phyloP scores from a whole-genome alignment of 129 eudicot genomes.

The Oenanthe sinensis region DNA sequence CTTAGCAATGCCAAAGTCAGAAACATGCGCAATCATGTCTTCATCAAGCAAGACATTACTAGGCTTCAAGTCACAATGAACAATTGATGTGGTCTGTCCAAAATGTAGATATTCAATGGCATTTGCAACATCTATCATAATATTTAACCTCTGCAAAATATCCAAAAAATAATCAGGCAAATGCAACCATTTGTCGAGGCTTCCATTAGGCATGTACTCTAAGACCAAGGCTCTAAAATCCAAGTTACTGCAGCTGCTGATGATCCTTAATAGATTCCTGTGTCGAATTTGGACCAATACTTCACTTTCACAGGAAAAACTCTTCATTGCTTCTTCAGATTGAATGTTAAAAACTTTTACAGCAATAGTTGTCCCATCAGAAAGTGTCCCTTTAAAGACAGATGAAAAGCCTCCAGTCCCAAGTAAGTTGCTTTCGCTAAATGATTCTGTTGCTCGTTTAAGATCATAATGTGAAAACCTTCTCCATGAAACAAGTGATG shows the following conservation, averaged over 20 bases:
- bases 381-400: conserved; percentile 8
- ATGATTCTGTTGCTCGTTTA: conserved; percentile 6
- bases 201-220: conserved; percentile 27
- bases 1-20: conserved; percentile 24
- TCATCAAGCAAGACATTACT: conserved; percentile 20
- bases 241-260: conserved; percentile 18
- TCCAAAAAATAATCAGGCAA: conserved; percentile 10
- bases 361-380: conserved; percentile 18
- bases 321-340: conserved; percentile 11
- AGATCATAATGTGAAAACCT: conserved; percentile 18
- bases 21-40: conserved; percentile 15
- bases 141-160: conserved; percentile 11
- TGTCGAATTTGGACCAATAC: conserved; percentile 19
- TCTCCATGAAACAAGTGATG: not conserved
- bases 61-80: conserved; percentile 26
- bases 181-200: conserved; percentile 23
- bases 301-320: conserved; percentile 22
- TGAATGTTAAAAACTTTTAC: conserved; percentile 19
- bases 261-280: conserved; percentile 15
- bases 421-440: conserved; percentile 19
- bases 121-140: conserved; percentile 18
- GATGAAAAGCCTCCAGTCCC: conserved; percentile 10
- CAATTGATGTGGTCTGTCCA: conserved; percentile 11
- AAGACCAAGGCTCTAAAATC: conserved; percentile 23
- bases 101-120: conserved; percentile 24